phyloP scores from a whole-genome alignment of 345 rosid genomes.

The Populus davidiana region DNA sequence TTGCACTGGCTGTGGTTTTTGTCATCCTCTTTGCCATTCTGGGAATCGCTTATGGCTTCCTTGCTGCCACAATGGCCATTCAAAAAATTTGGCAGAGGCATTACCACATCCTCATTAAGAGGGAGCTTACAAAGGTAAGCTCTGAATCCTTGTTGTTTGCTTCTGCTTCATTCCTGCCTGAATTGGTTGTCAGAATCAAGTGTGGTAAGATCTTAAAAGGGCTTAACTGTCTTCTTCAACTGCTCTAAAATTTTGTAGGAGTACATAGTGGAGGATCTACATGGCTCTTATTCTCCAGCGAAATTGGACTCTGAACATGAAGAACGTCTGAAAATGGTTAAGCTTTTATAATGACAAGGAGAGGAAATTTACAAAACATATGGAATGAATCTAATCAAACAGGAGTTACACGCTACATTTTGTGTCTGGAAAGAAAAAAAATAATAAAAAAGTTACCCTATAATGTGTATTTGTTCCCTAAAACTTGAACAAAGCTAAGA shows the following conservation, averaged over 20 bases:
- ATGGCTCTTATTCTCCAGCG: constrained; percentile 72
- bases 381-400: constrained; percentile 1
- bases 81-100: constrained; percentile 97
- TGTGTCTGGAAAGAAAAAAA: not conserved
- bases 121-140: constrained; percentile 78
- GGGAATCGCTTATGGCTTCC: constrained; percentile 91
- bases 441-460: too few relatives aligned
- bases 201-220: not conserved
- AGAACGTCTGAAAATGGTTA: constrained; percentile 66
- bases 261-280: constrained; percentile 88
- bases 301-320: constrained; percentile 80
- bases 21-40: constrained; percentile 84
- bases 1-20: constrained; percentile 76
- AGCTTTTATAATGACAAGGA: constrained; percentile 52
- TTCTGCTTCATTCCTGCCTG: not conserved
- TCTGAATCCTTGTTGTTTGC: not conserved
- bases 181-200: not conserved
- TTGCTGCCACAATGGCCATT: constrained; percentile 88
- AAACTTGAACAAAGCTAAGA: not conserved
- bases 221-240: not conserved
- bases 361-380: not conserved
- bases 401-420: constrained; percentile 2
- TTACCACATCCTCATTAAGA: constrained; percentile 85
- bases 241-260: constrained; percentile 40
- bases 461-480: not conserved